phyloP scores from a whole-genome alignment of 305 asterid genomes.

The Coffea humblotiana region DNA sequence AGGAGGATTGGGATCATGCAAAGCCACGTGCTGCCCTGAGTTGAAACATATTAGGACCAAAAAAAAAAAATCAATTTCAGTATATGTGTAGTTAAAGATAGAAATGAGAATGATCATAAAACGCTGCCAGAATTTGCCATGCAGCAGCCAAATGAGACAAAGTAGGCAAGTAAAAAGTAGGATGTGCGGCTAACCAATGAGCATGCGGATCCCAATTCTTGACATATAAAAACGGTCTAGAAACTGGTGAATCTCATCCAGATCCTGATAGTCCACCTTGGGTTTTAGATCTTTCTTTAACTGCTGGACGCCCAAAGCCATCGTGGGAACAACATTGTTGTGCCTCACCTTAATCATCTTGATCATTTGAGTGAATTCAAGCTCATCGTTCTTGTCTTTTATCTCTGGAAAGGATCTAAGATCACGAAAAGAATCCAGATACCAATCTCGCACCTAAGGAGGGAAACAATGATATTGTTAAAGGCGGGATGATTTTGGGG shows the following conservation, averaged over 20 bases:
- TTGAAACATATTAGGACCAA: conserved; percentile 18
- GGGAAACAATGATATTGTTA: background rate
- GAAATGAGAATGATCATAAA: background rate
- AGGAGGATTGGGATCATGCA: conserved; percentile 86
- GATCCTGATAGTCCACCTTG: conserved; percentile 52
- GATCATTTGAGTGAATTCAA: conserved; percentile 82
- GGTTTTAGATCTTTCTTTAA: conserved; percentile 67
- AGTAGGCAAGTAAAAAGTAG: background rate
- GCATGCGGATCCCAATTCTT: conserved; percentile 97
- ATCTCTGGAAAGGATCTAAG: conserved; percentile 73
- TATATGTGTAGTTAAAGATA: background rate
- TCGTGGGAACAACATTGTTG: conserved; percentile 95
- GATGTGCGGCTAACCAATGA: conserved; percentile 62
- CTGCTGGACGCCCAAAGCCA: conserved; percentile 99
- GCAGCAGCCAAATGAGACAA: background rate
- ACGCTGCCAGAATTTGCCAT: background rate
- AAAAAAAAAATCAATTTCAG: conserved; percentile 9
- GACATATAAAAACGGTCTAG: conserved; percentile 94
- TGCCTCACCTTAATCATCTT: conserved; percentile 94
- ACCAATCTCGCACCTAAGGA: conserved; percentile 91
- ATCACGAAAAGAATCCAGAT: conserved; percentile 93
- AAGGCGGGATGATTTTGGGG: background rate
- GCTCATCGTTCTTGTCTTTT: conserved; percentile 70
- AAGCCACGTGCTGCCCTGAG: conserved; percentile 97
- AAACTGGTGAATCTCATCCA: conserved; percentile 85